Evolutionary conservation across 257 asterid genomes (phyloP), one percentile per base, ranked within the genome.

Genomic region (Anisodus tanguticus): DNA sequence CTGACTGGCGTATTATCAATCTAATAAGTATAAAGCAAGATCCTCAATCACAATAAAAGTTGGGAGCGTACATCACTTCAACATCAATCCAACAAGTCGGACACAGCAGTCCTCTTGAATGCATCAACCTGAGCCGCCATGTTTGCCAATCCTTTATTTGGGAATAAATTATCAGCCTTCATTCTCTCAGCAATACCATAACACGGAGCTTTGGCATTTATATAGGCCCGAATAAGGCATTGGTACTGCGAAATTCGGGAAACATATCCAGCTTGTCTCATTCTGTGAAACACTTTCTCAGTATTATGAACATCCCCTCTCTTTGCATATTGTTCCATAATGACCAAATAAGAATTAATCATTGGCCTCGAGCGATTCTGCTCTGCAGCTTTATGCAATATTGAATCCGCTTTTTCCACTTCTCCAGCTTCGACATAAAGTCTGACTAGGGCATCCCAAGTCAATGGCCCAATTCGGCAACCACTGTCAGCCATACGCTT

Each of bases 371-470:
- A 83, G 26, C 76, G 74, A 49, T 53, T 90, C 90, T 89, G 86
- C 47, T 87, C 90, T 3, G 84, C 59, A 1, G 93, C 93, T 86
- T 91, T 93, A 67, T 88, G 86, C 39, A 95, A 88, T 47, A 95
- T 83, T 0, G 88, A 79, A 60, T 87, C 95, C 0, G 97, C 98
- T 67, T 91, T 92, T 84, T 90, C 94, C 22, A 94, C 88, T 85
- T 93, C 98, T 13, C 98, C 98, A 8, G 92, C 90, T 57, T 87
- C 88, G 8, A 89, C 88, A 81, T 90, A 93, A 58, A 95, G 98
- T 87, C 84, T 90, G 84, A 95, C 91, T 11, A 95, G 81, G 4
- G 98, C 92, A 66, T 94, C 95, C 95, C 97, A 94, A n/a, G 90
- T 83, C 67, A 82, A 31, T 1, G 97, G 94, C n/a, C 94, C 97